Evolutionary conservation across 768 basidiomycete species (phyloP).

Genomic region (Thelephora aurantiotincta): DNA sequence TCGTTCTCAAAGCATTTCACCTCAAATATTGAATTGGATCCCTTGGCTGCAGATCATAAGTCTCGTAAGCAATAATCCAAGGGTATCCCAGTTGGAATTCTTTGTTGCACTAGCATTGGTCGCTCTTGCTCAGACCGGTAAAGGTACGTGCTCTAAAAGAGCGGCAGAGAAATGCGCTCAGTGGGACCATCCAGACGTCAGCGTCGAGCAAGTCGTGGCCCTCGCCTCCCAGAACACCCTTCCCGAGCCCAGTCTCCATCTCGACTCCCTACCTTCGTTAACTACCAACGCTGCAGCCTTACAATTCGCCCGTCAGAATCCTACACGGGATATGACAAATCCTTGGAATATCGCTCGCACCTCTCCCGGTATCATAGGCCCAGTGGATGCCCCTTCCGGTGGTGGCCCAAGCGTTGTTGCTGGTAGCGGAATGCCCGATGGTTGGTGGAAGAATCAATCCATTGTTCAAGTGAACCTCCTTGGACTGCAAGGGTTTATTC

Average conservation of each 20-base stretch:
- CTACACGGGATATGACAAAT: conserved; percentile 29
- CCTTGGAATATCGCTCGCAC: conserved; percentile 26
- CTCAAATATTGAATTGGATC: neutral
- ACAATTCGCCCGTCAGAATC: conserved; percentile 21
- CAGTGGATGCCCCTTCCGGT: conserved; percentile 20
- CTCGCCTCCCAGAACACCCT: conserved; percentile 67
- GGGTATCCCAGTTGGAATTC: conserved; percentile 82
- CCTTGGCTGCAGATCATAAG: conserved; percentile 59
- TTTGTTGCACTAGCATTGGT: conserved; percentile 83
- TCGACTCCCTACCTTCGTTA: conserved; percentile 40
- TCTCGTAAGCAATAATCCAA: conserved; percentile 65
- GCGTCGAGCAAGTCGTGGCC: conserved; percentile 70
- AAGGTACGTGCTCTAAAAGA: conserved; percentile 31
- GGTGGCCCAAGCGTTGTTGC: conserved; percentile 45
- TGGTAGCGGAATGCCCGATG: conserved; percentile 56
- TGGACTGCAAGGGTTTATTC: conserved; percentile 85
- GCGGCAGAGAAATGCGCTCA: neutral
- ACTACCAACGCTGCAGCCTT: conserved; percentile 18
- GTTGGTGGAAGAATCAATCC: conserved; percentile 86
- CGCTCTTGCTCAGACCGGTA: conserved; percentile 70
- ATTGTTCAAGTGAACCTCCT: conserved; percentile 53
- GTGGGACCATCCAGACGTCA: conserved; percentile 38
- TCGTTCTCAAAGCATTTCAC: conserved; percentile 5
- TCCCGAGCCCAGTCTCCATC: conserved; percentile 59
- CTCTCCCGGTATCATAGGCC: conserved; percentile 4